phyloP scores from a whole-genome alignment of 805 yeast species.

The Saturnispora saitoi region DNA sequence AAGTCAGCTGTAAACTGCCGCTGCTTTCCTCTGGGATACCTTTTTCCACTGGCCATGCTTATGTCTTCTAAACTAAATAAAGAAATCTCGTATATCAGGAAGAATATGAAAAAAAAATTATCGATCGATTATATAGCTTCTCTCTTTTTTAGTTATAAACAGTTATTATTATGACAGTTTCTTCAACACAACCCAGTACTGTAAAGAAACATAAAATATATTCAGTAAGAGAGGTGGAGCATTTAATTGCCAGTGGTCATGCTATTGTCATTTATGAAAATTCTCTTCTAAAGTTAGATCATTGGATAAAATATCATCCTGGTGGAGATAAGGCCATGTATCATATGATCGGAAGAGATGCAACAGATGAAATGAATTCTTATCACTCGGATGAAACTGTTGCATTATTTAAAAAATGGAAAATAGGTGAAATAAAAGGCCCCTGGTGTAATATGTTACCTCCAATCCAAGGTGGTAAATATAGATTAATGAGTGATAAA shows the following conservation, averaged over 20 bases:
- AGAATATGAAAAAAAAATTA: neutral
- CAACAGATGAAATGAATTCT: constrained; percentile 84
- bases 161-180: neutral
- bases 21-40: constrained; percentile 17
- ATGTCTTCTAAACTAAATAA: too few relatives aligned
- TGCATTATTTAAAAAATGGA: constrained; percentile 43
- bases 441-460: constrained; percentile 73
- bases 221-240: constrained; percentile 41
- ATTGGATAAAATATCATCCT: constrained; percentile 71
- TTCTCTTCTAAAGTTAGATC: constrained; percentile 53
- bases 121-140: neutral
- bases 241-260: constrained; percentile 57
- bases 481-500: constrained; percentile 23
- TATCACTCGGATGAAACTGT: constrained; percentile 62
- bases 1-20: constrained; percentile 35
- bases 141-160: neutral
- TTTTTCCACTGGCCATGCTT: constrained; percentile 12
- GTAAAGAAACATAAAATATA: constrained; percentile 17
- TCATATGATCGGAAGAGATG: constrained; percentile 85
- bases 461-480: constrained; percentile 78
- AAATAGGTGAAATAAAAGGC: constrained; percentile 54
- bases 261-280: constrained; percentile 59
- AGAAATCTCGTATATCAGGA: neutral
- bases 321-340: constrained; percentile 82
- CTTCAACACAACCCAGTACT: neutral